Conservation (phyloP, 768 basidiomycete genomes). For the Calocybe cyanea region DNA sequence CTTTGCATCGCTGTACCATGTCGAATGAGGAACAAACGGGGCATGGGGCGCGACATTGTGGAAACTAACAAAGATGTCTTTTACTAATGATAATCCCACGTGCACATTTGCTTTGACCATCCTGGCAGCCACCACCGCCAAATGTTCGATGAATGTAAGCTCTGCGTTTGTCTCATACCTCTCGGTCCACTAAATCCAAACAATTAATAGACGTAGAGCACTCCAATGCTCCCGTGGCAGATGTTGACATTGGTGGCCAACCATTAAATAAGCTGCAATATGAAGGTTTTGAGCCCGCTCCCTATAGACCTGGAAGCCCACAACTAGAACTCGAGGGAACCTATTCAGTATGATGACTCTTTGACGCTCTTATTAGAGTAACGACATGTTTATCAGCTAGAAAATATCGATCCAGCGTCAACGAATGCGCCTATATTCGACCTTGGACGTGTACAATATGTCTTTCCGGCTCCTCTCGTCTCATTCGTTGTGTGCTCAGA, state of each 20-base stretch:
- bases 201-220: slow-evolving; percentile 85
- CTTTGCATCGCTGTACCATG: slow-evolving; percentile 49
- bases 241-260: slow-evolving; percentile 27
- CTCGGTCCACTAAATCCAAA: slow-evolving; percentile 10
- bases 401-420: slow-evolving; percentile 24
- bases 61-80: too few species aligned
- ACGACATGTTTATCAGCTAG: slow-evolving; percentile 23
- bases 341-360: slow-evolving; percentile 19
- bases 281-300: slow-evolving; percentile 85
- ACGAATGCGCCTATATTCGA: slow-evolving; percentile 65
- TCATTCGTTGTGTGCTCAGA: slow-evolving; percentile 85
- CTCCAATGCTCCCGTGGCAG: slow-evolving; percentile 48
- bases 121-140: slow-evolving; percentile 2
- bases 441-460: slow-evolving; percentile 85
- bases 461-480: slow-evolving; percentile 79
- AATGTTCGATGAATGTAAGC: slow-evolving; percentile 72
- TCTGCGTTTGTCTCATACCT: slow-evolving; percentile 22
- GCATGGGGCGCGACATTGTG: slow-evolving; percentile 49
- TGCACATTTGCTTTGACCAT: too few species aligned
- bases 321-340: slow-evolving; percentile 39
- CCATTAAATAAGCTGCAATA: slow-evolving; percentile 64
- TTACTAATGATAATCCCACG: too few species aligned
- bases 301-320: slow-evolving; percentile 48
- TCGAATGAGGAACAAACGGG: slow-evolving; percentile 75
- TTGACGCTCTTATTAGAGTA: neutral